Evolutionary conservation across 768 basidiomycete species (phyloP).

Genomic region (Rhodotorula toruloides): DNA sequence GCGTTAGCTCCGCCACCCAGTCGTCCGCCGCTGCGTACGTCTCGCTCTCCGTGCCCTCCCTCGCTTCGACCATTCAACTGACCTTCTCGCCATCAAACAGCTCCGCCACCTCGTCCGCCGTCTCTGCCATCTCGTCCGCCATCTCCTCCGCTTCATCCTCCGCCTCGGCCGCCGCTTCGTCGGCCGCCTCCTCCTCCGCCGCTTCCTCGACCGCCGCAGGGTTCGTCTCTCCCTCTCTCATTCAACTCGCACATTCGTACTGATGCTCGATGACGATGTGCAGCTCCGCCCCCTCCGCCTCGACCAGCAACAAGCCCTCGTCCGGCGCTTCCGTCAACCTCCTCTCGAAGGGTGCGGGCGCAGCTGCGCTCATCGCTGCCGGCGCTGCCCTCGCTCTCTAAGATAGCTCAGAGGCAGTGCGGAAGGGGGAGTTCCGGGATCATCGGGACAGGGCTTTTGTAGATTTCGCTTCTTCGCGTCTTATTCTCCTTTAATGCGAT

Average conservation of each 20-base stretch:
- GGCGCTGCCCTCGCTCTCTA: conserved; percentile 15
- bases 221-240: background rate
- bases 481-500: too few relatives aligned
- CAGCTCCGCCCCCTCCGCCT: background rate
- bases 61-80: too few relatives aligned
- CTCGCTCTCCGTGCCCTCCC: background rate
- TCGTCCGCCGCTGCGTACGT: background rate
- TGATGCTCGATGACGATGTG: too few relatives aligned
- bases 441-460: background rate
- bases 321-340: background rate
- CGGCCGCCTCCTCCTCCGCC: background rate
- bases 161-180: background rate
- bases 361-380: conserved; percentile 4
- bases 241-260: background rate
- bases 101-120: background rate
- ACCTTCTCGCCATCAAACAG: background rate
- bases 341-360: background rate
- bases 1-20: conserved; percentile 1
- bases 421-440: too few relatives aligned
- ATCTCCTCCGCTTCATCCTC: background rate
- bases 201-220: background rate
- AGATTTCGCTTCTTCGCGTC: background rate
- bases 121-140: background rate
- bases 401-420: too few relatives aligned
- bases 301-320: background rate